These are phyloP conservation scores for Aspergillus incahuasiensis DNA, from an alignment of 495 filamentous ascomycete genomes.

Conservation along the genomic window DNA sequence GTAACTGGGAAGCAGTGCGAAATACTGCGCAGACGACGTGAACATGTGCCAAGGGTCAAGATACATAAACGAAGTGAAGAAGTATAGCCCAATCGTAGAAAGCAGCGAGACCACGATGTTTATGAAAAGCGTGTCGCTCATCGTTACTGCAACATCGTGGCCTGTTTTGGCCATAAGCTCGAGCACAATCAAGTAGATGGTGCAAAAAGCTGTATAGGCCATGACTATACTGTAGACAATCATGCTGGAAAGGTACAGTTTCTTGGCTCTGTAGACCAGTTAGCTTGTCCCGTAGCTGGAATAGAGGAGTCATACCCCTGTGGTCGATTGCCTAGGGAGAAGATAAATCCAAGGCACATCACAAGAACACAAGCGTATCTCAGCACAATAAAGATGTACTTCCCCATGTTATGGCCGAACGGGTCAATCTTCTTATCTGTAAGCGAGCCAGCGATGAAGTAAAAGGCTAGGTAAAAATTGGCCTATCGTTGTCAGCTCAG, in stretches of 20 bases:
- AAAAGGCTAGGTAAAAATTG: conserved; percentile 98
- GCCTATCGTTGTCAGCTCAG: conserved; percentile 43
- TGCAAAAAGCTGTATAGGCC: conserved; percentile 88
- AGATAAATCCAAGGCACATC: conserved; percentile 92
- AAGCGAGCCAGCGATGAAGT: conserved; percentile 95
- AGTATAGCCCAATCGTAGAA: conserved; percentile 90
- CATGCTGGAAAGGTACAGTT: conserved; percentile 83
- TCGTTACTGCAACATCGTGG: conserved; percentile 37
- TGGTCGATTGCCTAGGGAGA: conserved; percentile 96
- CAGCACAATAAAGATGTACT: conserved; percentile 80
- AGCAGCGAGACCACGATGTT: conserved; percentile 89
- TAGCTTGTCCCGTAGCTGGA: not conserved
- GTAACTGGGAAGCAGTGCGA: conserved; percentile 83
- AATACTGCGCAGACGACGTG: conserved; percentile 89
- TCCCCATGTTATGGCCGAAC: conserved; percentile 79
- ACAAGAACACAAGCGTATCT: conserved; percentile 80
- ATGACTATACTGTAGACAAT: conserved; percentile 89
- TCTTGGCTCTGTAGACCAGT: conserved; percentile 57
- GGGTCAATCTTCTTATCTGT: conserved; percentile 77
- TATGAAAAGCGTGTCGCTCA: conserved; percentile 87
- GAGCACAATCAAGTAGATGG: conserved; percentile 77
- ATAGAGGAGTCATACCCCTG: conserved; percentile 59
- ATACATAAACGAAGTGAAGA: conserved; percentile 93
- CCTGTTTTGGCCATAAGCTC: conserved; percentile 58
- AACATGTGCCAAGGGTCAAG: conserved; percentile 99